Base-by-base conservation (phyloP, 2,329 filamentous ascomycete species). In the Coniosporium tulheliwenetii region DNA sequence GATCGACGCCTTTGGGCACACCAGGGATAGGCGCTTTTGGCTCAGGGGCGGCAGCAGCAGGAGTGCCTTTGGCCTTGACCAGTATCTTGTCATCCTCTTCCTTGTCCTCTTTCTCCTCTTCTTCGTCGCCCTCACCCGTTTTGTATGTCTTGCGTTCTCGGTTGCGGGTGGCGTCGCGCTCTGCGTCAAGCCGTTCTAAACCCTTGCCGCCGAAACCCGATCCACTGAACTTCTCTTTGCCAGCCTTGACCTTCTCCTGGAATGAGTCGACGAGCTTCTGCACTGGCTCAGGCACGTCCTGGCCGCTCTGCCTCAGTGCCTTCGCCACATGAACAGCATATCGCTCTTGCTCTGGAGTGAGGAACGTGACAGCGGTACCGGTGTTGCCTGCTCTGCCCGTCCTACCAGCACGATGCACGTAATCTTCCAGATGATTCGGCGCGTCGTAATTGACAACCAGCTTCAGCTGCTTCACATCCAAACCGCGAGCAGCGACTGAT, bases 131-230 rank as follows among this genome's bases (percentile, higher is more conserved):
- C 41, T 82, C 83, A 48, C 87, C 89, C 7, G 84, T 85, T 64
- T 91, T 89, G 65, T 87, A 89, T 1, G 84, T 81, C 60, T 86
- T 87, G 44, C 85, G 80, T 64, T 95, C 85, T 43, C 85, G 80
- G 52, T 82, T 76, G 48, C 86, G 82, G 36, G 87, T 82, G 5
- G 84, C 80, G 56, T 94, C 86, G 55, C 89, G 83, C 52, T 93
- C 85, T 53, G 87, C 81, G 59, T 96, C 89, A 35, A 96, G 77
- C 37, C 79, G 79, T 57, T 96, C 91, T 30, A 98, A 71, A 44
- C 91, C 91, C 57, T 94, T 94, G 42, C 91, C 91, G 52, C 89
- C 89, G 52, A 98, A 98, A 2, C 91, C 91, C 43, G 81, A 85
- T 15, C 77, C 79, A 41, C 62, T 69, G 47, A 85, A 81, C 61